Evolutionary conservation across 2,329 filamentous ascomycete species (phyloP).

Genomic region (Talaromyces sp.): DNA sequence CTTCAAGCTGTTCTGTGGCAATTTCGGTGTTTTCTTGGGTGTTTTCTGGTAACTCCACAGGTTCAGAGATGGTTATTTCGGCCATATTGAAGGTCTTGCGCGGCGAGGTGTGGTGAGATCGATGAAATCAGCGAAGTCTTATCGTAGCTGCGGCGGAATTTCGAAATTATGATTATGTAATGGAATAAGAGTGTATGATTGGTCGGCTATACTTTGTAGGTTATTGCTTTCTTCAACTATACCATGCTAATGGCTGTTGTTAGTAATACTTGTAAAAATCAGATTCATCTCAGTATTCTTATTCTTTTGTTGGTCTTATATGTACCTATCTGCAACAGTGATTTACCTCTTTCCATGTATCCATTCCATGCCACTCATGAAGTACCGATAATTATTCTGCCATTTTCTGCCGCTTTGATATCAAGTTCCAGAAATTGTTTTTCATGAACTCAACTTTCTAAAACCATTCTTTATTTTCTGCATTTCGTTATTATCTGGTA

Average conservation of each 20-base stretch:
- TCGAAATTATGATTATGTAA: conserved; percentile 18
- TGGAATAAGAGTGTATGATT: background rate
- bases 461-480: background rate
- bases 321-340: background rate
- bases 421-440: conserved; percentile 12
- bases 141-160: conserved; percentile 14
- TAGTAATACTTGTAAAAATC: background rate
- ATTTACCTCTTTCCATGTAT: no score
- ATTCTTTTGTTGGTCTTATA: background rate
- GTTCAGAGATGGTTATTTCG: conserved; percentile 32
- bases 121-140: conserved; percentile 1
- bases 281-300: no score
- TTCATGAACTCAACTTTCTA: background rate
- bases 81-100: conserved; percentile 25
- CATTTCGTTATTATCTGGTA: background rate
- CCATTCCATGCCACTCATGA: background rate
- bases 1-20: conserved; percentile 34
- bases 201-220: background rate
- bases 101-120: background rate
- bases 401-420: conserved; percentile 15
- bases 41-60: conserved; percentile 35
- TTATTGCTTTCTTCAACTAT: background rate
- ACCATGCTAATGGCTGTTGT: background rate
- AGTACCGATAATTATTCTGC: conserved; percentile 11
- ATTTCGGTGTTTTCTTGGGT: conserved; percentile 36